A percentile compares a stretch with the other conserved stretches of the same genome.
Conservation (phyloP, 805 yeast genomes). For the Jamesozyma rosinii region DNA sequence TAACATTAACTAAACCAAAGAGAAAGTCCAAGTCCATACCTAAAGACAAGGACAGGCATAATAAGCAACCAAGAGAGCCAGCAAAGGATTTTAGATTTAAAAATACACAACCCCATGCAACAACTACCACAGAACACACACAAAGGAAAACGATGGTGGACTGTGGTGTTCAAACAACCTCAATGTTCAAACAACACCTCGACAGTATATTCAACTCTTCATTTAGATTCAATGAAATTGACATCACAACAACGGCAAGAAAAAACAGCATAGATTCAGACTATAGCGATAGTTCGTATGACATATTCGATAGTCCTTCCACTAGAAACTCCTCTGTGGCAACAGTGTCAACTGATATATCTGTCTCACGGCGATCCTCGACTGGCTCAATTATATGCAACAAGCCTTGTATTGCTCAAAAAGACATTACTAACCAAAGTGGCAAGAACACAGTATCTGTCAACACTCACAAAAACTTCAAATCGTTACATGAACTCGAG, state of each 20-base stretch:
- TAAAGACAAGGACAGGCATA: background rate
- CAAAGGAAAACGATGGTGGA: background rate
- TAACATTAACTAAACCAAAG: background rate
- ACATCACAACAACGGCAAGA: background rate
- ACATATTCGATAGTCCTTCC: background rate
- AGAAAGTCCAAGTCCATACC: background rate
- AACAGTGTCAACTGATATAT: background rate
- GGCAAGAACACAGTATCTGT: no score
- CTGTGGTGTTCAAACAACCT: constrained; percentile 5
- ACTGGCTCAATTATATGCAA: background rate
- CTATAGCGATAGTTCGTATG: background rate
- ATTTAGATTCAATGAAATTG: background rate
- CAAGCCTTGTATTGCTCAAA: no score
- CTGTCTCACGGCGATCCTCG: background rate
- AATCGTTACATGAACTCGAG: background rate
- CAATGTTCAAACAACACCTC: constrained; percentile 2
- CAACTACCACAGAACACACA: background rate
- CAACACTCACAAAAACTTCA: no score
- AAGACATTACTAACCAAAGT: no score
- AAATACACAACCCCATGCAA: background rate
- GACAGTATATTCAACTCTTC: constrained; percentile 4
- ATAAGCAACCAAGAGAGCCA: background rate
- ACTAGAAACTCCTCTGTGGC: constrained; percentile 4
- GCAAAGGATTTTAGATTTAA: background rate
- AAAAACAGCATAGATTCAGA: background rate